Evolutionary conservation across 805 yeast species (phyloP).

Genomic region (Pichia rugopelliculosa): DNA sequence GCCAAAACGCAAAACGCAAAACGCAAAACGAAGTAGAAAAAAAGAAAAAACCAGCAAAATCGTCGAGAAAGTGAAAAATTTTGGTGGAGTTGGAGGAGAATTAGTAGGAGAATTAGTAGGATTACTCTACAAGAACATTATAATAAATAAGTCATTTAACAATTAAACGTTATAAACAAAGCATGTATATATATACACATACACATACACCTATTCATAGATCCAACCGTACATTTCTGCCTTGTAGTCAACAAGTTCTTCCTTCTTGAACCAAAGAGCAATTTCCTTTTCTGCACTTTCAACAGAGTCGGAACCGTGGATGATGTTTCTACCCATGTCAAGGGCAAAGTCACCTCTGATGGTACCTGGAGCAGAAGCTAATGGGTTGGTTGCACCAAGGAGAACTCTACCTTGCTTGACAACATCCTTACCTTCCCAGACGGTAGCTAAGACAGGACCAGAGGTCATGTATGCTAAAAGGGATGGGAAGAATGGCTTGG

Average conservation of each 20-base stretch:
- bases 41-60: background rate
- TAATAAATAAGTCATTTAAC: background rate
- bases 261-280: conserved; percentile 94
- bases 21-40: too few relatives aligned
- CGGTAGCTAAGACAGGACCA: conserved; percentile 98
- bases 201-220: conserved; percentile 87
- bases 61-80: background rate
- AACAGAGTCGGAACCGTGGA: conserved; percentile 99
- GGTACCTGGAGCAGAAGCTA: conserved; percentile 96
- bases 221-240: conserved; percentile 81
- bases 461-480: conserved; percentile 93
- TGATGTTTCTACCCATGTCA: conserved; percentile 98
- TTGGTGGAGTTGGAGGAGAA: too few relatives aligned
- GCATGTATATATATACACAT: background rate
- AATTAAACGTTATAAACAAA: background rate
- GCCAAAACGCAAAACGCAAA: too few relatives aligned
- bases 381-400: conserved; percentile 97
- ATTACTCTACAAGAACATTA: too few relatives aligned
- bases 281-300: conserved; percentile 97
- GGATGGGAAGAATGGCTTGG: conserved; percentile 97
- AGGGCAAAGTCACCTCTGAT: conserved; percentile 98
- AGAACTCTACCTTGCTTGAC: conserved; percentile 97
- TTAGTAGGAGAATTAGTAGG: too few relatives aligned
- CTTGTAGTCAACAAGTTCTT: conserved; percentile 90
- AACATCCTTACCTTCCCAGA: conserved; percentile 99